These are phyloP conservation scores for Solanum tarijense DNA, from an alignment of 257 asterid species.

Conservation along the genomic window DNA sequence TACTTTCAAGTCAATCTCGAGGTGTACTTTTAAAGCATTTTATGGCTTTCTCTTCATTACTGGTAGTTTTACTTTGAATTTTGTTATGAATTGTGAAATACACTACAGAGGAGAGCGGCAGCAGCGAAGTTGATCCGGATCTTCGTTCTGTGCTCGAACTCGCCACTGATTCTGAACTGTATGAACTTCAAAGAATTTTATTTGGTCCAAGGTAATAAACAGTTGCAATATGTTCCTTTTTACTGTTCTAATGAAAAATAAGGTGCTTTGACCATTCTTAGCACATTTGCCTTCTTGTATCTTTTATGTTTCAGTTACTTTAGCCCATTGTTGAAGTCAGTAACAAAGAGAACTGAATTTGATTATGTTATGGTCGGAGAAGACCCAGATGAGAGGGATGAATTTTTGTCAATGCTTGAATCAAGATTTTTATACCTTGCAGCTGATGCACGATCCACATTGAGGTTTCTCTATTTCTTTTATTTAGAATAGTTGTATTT, in stretches of 20 bases:
- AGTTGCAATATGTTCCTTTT: background rate
- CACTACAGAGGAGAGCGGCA: constrained; percentile 24
- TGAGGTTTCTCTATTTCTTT: constrained; percentile 49
- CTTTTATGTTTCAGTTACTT: constrained; percentile 53
- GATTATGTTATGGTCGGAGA: constrained; percentile 65
- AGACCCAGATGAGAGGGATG: constrained; percentile 80
- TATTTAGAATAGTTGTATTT: background rate
- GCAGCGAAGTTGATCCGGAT: constrained; percentile 46
- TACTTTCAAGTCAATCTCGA: constrained; percentile 26
- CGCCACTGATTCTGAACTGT: constrained; percentile 76
- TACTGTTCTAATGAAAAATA: background rate
- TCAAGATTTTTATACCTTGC: constrained; percentile 90
- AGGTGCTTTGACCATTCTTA: background rate
- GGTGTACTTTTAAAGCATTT: constrained; percentile 11
- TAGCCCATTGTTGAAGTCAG: constrained; percentile 88
- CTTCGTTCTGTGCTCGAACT: constrained; percentile 76
- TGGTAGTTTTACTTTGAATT: background rate
- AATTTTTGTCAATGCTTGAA: constrained; percentile 67
- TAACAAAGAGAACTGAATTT: constrained; percentile 43
- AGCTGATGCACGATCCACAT: constrained; percentile 84
- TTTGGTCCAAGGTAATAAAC: constrained; percentile 73
- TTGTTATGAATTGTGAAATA: background rate
- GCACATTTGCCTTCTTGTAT: background rate
- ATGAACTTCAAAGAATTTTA: constrained; percentile 68
- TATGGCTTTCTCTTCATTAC: background rate